Evolutionary conservation across 208 protist species (phyloP), one percentile per base, ranked within the genome.

Genomic region (Crithidia expoeki): DNA sequence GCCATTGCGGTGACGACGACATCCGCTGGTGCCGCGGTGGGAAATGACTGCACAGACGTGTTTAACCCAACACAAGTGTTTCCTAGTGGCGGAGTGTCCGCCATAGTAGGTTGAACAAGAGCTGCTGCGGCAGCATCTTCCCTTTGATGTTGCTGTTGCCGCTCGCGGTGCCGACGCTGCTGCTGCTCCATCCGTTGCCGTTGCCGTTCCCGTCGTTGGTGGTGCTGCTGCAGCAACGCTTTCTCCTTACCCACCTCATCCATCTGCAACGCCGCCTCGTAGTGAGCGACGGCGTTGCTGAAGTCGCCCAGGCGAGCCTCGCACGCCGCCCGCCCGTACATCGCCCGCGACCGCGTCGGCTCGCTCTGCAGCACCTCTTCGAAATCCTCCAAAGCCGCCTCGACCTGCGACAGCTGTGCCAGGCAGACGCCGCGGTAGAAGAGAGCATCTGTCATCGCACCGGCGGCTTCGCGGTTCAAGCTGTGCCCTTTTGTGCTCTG

Each of bases 241-340:
- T 68, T 59, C 19, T 70, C 63, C 40, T 28, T 71, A 12, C 61
- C 68, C 16, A 77, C 60, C 64, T 68, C 36, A 25, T 96, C 89
- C 38, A 68, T 28, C 32, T 75, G 51, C 36, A 96, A 70, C 14
- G 90, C 94, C 4, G 70, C 50, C 30, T 97, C 86, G 74, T 97
- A 97, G 67, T 96, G 89, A 16, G 68, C 63, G 21, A 97, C 92
- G 36, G 94, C 88, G 3, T 49, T 72, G 44, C 40, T 67, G 56
- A 93, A 94, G 61, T 96, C 88, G 12, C 89, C 85, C 16, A 84
- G 81, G 9, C 58, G 53, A 34, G 90, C 94, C 53, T 93, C 80
- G 52, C 89, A 94, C 17, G 90, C 83, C 5, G 85, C 94, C 25
- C 79, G 67, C 58, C 85, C 80, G 68, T 94, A 96, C 4, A 81